A percentile compares a stretch with the other conserved stretches of the same genome.
Evolutionary conservation across 345 rosid genomes (phyloP).

Genomic region (Brassica cretica): DNA sequence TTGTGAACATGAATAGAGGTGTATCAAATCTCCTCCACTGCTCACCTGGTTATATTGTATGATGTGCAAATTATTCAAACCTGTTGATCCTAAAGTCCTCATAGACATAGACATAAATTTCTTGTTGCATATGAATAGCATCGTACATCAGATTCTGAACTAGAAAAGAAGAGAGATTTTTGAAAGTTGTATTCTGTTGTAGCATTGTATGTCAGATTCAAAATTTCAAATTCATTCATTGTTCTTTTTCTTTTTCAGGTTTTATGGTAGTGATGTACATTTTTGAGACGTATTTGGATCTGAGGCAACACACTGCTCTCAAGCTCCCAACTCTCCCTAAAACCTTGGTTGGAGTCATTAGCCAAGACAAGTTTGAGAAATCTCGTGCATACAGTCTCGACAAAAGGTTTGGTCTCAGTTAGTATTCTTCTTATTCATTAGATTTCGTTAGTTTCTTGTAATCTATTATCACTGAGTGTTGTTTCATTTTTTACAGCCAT

Average conservation of each 20-base stretch:
- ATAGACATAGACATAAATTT: neutral
- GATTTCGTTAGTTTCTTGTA: neutral
- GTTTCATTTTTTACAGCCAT: conserved; percentile 54
- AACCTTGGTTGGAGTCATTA: conserved; percentile 85
- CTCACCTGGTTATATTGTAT: neutral
- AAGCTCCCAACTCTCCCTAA: conserved; percentile 86
- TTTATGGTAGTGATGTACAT: conserved; percentile 89
- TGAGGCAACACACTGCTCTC: conserved; percentile 81
- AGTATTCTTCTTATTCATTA: neutral
- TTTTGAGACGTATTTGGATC: conserved; percentile 83
- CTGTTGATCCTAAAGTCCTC: neutral
- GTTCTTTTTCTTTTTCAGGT: conserved; percentile 46
- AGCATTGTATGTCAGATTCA: neutral
- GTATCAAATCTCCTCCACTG: neutral
- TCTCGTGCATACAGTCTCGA: conserved; percentile 96
- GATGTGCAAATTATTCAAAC: neutral
- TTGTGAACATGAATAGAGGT: neutral
- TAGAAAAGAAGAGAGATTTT: neutral
- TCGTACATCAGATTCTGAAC: neutral
- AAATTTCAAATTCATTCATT: neutral
- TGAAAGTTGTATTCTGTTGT: neutral
- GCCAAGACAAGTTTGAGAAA: conserved; percentile 88
- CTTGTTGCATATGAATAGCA: neutral
- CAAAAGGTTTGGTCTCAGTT: conserved; percentile 59
- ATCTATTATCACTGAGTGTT: conserved; percentile 5